Evolutionary conservation across 2,329 filamentous ascomycete species (phyloP).

Genomic region (Fusarium sp.): DNA sequence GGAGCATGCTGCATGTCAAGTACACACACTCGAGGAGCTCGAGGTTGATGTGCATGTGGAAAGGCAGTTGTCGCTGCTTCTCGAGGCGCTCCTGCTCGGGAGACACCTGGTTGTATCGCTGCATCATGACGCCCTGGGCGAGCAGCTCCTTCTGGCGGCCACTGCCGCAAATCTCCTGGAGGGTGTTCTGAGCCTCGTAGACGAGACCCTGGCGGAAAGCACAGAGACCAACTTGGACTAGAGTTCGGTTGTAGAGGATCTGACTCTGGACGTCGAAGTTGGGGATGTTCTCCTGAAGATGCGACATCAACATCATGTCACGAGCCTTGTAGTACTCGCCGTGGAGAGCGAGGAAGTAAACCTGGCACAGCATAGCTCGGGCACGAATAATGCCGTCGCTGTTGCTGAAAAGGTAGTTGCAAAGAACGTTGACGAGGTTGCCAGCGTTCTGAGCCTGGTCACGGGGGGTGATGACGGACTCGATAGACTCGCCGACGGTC

Average conservation of each 20-base stretch:
- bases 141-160: slow-evolving; percentile 98
- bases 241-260: slow-evolving; percentile 97
- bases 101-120: slow-evolving; percentile 94
- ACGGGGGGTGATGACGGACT: slow-evolving; percentile 86
- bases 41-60: slow-evolving; percentile 99
- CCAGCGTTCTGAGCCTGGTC: slow-evolving; percentile 75
- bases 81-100: slow-evolving; percentile 98
- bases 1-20: slow-evolving; percentile 98
- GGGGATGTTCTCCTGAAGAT: slow-evolving; percentile 95
- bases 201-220: slow-evolving; percentile 97
- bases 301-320: slow-evolving; percentile 99
- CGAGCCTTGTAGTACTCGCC: slow-evolving; percentile 98
- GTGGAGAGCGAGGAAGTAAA: slow-evolving; percentile 97
- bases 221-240: slow-evolving; percentile 97
- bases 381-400: slow-evolving; percentile 97
- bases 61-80: slow-evolving; percentile 96
- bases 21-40: slow-evolving; percentile 98
- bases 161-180: slow-evolving; percentile 98
- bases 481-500: slow-evolving; percentile 74
- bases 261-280: slow-evolving; percentile 98
- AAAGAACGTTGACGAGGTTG: slow-evolving; percentile 85
- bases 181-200: slow-evolving; percentile 96
- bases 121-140: slow-evolving; percentile 98
- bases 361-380: slow-evolving; percentile 97
- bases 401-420: slow-evolving; percentile 93